Conservation (phyloP, 495 filamentous ascomycete genomes). For the Penicillium antarcticum region DNA sequence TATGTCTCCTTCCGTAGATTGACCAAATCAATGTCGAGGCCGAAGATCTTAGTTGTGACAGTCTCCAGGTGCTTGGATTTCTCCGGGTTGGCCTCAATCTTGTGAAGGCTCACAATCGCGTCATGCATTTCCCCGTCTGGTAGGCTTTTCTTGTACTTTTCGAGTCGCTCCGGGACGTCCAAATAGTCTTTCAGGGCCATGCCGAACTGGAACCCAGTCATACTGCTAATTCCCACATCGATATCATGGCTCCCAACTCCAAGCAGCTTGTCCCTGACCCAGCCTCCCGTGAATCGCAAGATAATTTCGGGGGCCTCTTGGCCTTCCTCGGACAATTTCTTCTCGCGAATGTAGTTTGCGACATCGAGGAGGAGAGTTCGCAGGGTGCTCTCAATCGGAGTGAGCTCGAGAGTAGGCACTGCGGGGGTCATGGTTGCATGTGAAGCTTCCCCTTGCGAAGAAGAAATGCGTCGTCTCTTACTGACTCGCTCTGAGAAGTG, state of each 20-base stretch:
- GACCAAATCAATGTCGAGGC: slow-evolving; percentile 88
- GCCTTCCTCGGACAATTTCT: slow-evolving; percentile 39
- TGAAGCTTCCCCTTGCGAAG: slow-evolving; percentile 8
- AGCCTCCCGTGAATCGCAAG: slow-evolving; percentile 92
- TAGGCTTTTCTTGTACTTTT: slow-evolving; percentile 46
- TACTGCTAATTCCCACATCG: slow-evolving; percentile 89
- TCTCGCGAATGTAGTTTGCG: slow-evolving; percentile 61
- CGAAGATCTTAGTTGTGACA: slow-evolving; percentile 79
- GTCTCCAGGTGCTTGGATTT: slow-evolving; percentile 98
- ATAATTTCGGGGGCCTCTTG: slow-evolving; percentile 27
- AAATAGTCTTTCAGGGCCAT: slow-evolving; percentile 59
- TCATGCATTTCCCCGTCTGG: slow-evolving; percentile 31
- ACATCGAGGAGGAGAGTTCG: slow-evolving; percentile 71
- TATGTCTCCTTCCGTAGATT: slow-evolving; percentile 94
- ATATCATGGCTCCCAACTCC: slow-evolving; percentile 82
- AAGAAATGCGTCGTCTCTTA: slow-evolving; percentile 36
- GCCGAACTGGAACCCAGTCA: slow-evolving; percentile 87
- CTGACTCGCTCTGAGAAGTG: slow-evolving; percentile 21
- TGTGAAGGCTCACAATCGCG: slow-evolving; percentile 56
- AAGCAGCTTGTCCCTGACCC: slow-evolving; percentile 96
- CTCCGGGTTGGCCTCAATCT: slow-evolving; percentile 86
- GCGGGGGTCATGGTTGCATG: slow-evolving; percentile 21
- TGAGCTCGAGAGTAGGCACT: slow-evolving; percentile 54
- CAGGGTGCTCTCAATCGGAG: slow-evolving; percentile 62
- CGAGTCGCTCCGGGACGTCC: slow-evolving; percentile 48